Evolutionary conservation across 2,329 filamentous ascomycete genomes (phyloP).

Genomic region (Alternaria angustiovoidea): DNA sequence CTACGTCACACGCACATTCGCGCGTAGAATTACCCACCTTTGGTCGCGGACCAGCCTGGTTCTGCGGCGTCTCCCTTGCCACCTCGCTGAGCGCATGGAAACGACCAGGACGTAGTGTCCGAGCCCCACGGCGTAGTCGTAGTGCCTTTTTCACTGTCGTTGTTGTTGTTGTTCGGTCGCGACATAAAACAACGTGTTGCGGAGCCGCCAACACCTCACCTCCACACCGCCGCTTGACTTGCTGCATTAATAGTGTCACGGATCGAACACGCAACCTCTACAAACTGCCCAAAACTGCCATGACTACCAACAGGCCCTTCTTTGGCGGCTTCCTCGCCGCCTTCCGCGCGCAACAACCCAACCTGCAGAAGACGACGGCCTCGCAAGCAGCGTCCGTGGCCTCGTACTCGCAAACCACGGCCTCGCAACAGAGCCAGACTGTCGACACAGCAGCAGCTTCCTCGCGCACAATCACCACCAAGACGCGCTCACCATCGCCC

Average conservation of each 20-base stretch:
- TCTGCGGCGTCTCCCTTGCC: neutral
- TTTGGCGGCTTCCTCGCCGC: conserved; percentile 72
- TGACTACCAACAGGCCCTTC: conserved; percentile 72
- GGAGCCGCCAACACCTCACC: neutral
- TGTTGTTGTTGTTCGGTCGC: conserved; percentile 1
- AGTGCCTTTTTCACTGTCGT: too few species aligned
- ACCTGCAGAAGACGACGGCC: conserved; percentile 65
- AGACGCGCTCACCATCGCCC: conserved; percentile 42
- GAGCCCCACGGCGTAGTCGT: conserved; percentile 1
- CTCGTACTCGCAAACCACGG: conserved; percentile 45
- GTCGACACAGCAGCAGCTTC: conserved; percentile 52
- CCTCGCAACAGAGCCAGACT: conserved; percentile 48
- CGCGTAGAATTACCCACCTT: neutral
- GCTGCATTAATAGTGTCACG: neutral
- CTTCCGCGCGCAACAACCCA: conserved; percentile 71
- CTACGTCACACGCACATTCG: conserved; percentile 36
- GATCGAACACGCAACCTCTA: too few species aligned
- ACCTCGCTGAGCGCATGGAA: neutral
- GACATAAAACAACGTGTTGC: conserved; percentile 6
- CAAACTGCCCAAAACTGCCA: conserved; percentile 41
- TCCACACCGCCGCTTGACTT: conserved; percentile 10
- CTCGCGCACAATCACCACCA: conserved; percentile 51
- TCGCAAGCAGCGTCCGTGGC: conserved; percentile 49
- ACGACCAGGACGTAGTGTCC: neutral
- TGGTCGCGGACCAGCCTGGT: neutral